Percentiles rank a stretch among this genome's conserved stretches.
These are phyloP conservation scores for Podospora australis DNA, from an alignment of 495 filamentous ascomycete genomes.

Conservation along the genomic window DNA sequence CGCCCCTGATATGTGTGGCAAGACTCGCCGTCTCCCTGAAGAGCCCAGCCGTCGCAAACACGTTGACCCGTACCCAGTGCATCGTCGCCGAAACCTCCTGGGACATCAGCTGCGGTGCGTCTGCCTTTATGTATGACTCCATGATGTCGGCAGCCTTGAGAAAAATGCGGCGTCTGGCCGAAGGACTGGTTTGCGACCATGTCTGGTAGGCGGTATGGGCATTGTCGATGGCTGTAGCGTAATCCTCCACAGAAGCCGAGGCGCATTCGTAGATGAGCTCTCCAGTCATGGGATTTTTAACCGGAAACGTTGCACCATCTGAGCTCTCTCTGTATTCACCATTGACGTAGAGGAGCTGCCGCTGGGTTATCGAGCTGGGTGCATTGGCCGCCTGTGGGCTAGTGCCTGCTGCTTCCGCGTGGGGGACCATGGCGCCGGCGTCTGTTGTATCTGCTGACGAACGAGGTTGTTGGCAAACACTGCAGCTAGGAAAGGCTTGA, in stretches of 20 bases:
- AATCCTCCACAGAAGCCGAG: constrained; percentile 53
- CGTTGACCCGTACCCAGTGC: constrained; percentile 43
- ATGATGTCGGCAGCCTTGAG: constrained; percentile 62
- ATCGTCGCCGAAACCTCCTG: constrained; percentile 32
- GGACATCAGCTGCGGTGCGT: constrained; percentile 49
- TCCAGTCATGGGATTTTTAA: constrained; percentile 53
- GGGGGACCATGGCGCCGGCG: constrained; percentile 6
- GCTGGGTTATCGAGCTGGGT: constrained; percentile 12
- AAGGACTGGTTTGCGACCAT: constrained; percentile 56
- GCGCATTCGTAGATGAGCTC: constrained; percentile 50
- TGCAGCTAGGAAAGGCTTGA: neutral
- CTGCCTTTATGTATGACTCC: constrained; percentile 50
- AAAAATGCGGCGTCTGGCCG: constrained; percentile 56
- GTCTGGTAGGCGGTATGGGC: constrained; percentile 57
- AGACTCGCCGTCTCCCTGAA: constrained; percentile 60
- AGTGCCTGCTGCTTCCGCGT: too few species aligned
- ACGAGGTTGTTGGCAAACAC: too few species aligned
- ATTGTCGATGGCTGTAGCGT: constrained; percentile 48
- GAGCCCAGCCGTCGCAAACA: constrained; percentile 44
- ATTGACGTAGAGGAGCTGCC: constrained; percentile 53
- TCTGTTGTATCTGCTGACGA: too few species aligned
- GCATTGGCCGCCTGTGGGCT: too few species aligned
- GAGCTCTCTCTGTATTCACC: constrained; percentile 49
- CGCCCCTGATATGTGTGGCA: constrained; percentile 31
- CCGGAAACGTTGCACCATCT: constrained; percentile 51